Conservation (phyloP, 164 flowering plant species). For the Houttuynia cordata region DNA sequence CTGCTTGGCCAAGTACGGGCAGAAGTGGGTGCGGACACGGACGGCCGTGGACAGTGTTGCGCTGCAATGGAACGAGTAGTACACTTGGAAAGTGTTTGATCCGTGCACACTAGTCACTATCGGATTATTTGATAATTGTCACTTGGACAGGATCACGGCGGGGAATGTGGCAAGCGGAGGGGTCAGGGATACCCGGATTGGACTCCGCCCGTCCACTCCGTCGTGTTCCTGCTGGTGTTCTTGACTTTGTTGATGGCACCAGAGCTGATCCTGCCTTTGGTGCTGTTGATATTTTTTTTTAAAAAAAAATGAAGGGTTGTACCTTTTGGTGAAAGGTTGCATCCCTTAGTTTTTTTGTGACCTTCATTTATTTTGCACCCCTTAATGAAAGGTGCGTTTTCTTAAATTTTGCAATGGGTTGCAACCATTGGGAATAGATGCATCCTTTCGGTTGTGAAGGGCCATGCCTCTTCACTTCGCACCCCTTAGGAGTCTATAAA, state of each 20-base stretch:
- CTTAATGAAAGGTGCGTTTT: too few species aligned
- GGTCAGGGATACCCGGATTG: conserved; percentile 24
- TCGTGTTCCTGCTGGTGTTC: conserved; percentile 12
- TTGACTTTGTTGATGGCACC: not conserved
- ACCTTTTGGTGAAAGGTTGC: too few species aligned
- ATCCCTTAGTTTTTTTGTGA: too few species aligned
- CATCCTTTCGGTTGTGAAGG: too few species aligned
- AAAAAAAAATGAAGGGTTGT: too few species aligned
- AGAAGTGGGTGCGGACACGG: conserved; percentile 27
- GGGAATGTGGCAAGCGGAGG: conserved; percentile 2
- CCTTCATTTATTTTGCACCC: too few species aligned
- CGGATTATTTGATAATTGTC: conserved; percentile 30
- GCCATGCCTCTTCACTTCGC: too few species aligned
- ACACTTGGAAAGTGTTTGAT: conserved; percentile 32
- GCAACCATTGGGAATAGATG: too few species aligned
- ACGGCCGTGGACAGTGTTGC: conserved; percentile 20
- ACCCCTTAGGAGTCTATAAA: too few species aligned
- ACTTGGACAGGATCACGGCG: conserved; percentile 6
- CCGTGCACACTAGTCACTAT: conserved; percentile 32
- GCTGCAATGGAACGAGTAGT: conserved; percentile 35
- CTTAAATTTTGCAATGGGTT: too few species aligned
- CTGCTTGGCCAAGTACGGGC: conserved; percentile 21
- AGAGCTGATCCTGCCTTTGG: conserved; percentile 18
- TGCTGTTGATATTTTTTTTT: too few species aligned
- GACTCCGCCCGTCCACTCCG: conserved; percentile 20